Evolutionary conservation across 208 protist genomes (phyloP).

Genomic region (Kentomonas sorsogonicus): DNA sequence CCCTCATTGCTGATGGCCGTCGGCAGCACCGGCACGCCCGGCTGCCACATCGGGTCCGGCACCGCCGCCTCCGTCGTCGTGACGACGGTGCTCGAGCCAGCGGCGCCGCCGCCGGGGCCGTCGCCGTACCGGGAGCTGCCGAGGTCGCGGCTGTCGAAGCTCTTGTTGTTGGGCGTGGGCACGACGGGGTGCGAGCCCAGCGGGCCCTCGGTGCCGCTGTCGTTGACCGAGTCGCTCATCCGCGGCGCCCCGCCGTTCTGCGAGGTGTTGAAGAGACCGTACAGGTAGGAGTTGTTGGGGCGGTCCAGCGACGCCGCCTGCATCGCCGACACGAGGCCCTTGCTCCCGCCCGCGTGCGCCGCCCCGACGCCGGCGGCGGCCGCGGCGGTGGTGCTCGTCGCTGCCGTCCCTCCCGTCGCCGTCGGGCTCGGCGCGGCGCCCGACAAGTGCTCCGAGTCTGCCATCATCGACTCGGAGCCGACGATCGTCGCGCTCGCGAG

Average conservation of each 20-base stretch:
- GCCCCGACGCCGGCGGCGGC: no score
- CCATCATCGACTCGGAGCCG: not conserved
- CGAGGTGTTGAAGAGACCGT: no score
- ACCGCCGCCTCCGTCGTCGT: constrained; percentile 1
- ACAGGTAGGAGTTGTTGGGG: no score
- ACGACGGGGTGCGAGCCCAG: constrained; percentile 6
- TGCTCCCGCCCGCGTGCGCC: no score
- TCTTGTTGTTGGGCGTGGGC: not conserved
- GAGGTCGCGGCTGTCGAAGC: not conserved
- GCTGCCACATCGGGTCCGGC: constrained; percentile 17
- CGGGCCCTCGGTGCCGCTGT: not conserved
- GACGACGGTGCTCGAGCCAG: no score
- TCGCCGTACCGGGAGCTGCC: no score
- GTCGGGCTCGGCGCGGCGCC: not conserved
- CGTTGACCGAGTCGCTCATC: no score
- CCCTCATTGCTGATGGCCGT: constrained; percentile 22
- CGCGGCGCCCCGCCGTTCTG: no score
- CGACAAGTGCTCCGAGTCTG: constrained; percentile 14
- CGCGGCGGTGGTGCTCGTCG: not conserved
- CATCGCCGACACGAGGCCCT: no score
- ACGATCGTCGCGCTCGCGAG: not conserved
- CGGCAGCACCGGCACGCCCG: constrained; percentile 17
- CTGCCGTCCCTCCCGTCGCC: not conserved
- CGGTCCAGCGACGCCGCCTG: no score
- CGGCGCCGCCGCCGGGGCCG: no score